Evolutionary conservation across 106 monocot genomes (phyloP), one percentile per base, ranked within the genome.

Genomic region (Chionographis japonica): DNA sequence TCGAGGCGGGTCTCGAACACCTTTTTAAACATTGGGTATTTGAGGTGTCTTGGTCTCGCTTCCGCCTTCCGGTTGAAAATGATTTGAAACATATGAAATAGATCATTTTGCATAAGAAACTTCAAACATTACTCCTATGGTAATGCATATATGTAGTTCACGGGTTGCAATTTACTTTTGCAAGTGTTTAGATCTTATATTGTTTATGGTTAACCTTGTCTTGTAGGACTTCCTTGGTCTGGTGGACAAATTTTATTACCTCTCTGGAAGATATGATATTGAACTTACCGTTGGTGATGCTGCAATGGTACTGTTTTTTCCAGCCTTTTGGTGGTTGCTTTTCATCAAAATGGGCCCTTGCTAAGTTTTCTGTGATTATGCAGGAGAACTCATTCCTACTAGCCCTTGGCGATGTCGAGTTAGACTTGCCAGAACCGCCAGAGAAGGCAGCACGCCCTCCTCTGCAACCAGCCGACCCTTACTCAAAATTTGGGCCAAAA

Each of bases 181-280:
- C 17, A 51, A 8, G 10, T 17, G 36, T 4, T 66, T 66, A 15
- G 14, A 37, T 5, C 3, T 60, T 4, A 61, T 38, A 0, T 38
- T 61, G 2, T 14, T 39, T 13, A 16, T 67, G 54, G 39, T 16
- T 40, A 14, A 4, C 15, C 51, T 60, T 62, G 58, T 37, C 15
- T 50, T 79, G 39, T 52, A 98, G 97, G 85, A 92, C 66, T 93
- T 98, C 75, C 89, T 98, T 69, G 87, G 97, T 68, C 83, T 98
- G 57, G 92, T 92, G 71, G 90, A 90, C 20, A 89, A 92, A 60
- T 69, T 98, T 37, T 98, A 98, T 65, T 98, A 98, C 54, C 84
- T 98, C 27, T 98, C 97, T 39, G 97, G 92, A 59, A 87, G 69
- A 75, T 98, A 98, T 70, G 82, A 85, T 15, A 74, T 98, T 61